Conservation (phyloP, 2,329 filamentous ascomycete genomes). For the Calonectria pseudoturangicola region DNA sequence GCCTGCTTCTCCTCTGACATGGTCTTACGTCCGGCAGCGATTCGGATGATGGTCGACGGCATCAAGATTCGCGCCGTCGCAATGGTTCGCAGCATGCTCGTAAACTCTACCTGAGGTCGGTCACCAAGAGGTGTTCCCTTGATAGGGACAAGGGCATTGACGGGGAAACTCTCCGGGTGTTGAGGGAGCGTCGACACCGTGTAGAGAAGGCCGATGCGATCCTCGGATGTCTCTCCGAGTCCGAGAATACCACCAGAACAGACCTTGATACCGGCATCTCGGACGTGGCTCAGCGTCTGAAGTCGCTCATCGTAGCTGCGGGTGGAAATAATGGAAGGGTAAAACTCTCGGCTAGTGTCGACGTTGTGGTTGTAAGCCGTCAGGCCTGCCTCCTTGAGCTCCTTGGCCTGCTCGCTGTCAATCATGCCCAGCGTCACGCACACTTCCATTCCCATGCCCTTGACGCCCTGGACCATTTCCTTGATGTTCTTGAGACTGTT, state of each 20-base stretch:
- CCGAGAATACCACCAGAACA: constrained; percentile 93
- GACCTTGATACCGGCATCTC: constrained; percentile 90
- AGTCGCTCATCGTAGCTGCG: constrained; percentile 91
- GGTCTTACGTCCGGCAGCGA: constrained; percentile 88
- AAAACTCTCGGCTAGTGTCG: constrained; percentile 92
- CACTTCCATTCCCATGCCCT: constrained; percentile 89
- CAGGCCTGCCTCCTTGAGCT: constrained; percentile 88
- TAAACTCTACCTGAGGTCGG: constrained; percentile 82
- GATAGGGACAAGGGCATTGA: constrained; percentile 93
- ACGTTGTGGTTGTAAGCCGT: constrained; percentile 97
- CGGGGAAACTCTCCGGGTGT: constrained; percentile 93
- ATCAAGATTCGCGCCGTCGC: constrained; percentile 89
- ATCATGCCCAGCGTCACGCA: constrained; percentile 98
- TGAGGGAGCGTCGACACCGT: constrained; percentile 87
- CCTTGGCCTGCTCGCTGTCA: constrained; percentile 84
- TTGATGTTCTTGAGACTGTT: constrained; percentile 89
- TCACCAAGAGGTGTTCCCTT: constrained; percentile 91
- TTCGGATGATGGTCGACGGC: constrained; percentile 89
- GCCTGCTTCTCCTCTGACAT: constrained; percentile 93
- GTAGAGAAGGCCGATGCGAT: constrained; percentile 88
- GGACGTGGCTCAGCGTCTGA: constrained; percentile 85
- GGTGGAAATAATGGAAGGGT: constrained; percentile 90
- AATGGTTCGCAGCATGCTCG: constrained; percentile 86
- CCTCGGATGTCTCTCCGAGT: constrained; percentile 84
- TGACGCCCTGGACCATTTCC: constrained; percentile 88